A percentile compares a stretch with the other conserved stretches of the same genome.
These are phyloP conservation scores for Boletus bicolor DNA, from an alignment of 768 basidiomycete genomes.

Conservation along the genomic window DNA sequence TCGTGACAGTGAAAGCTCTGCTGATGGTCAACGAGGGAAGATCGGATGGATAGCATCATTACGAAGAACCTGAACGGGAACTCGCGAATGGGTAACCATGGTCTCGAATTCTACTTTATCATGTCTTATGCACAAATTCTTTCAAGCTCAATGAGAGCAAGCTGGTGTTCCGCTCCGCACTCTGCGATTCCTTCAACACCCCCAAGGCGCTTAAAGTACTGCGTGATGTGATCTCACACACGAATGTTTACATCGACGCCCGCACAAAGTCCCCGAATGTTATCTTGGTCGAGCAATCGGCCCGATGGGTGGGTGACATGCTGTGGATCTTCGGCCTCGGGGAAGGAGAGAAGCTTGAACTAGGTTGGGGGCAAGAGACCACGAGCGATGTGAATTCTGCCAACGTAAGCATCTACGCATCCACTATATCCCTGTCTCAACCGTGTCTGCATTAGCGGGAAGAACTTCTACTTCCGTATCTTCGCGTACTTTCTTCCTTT, in stretches of 20 bases:
- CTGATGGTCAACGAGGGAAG: slow-evolving; percentile 45
- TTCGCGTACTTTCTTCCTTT: slow-evolving; percentile 47
- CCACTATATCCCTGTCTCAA: too few species aligned
- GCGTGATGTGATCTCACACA: slow-evolving; percentile 75
- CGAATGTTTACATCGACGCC: slow-evolving; percentile 84
- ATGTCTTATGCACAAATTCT: slow-evolving; percentile 8
- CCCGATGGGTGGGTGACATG: slow-evolving; percentile 71
- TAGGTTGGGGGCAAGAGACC: slow-evolving; percentile 84
- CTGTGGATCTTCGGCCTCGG: slow-evolving; percentile 78
- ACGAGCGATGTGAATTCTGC: slow-evolving; percentile 34
- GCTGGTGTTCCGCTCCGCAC: slow-evolving; percentile 72
- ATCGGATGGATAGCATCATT: slow-evolving; percentile 63
- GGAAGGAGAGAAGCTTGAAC: slow-evolving; percentile 59
- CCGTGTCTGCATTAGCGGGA: too few species aligned
- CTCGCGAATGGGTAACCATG: slow-evolving; percentile 57
- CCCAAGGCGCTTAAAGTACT: slow-evolving; percentile 75
- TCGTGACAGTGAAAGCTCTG: slow-evolving; percentile 81
- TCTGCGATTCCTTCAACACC: slow-evolving; percentile 98
- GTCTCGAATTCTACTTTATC: not conserved
- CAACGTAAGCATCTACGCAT: slow-evolving; percentile 40
- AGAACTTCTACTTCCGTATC: too few species aligned
- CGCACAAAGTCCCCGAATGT: slow-evolving; percentile 59
- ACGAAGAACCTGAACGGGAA: slow-evolving; percentile 63
- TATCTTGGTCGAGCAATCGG: slow-evolving; percentile 8
- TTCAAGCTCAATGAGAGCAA: slow-evolving; percentile 73